phyloP scores from a whole-genome alignment of 495 filamentous ascomycete species.

The Cercophora samala region DNA sequence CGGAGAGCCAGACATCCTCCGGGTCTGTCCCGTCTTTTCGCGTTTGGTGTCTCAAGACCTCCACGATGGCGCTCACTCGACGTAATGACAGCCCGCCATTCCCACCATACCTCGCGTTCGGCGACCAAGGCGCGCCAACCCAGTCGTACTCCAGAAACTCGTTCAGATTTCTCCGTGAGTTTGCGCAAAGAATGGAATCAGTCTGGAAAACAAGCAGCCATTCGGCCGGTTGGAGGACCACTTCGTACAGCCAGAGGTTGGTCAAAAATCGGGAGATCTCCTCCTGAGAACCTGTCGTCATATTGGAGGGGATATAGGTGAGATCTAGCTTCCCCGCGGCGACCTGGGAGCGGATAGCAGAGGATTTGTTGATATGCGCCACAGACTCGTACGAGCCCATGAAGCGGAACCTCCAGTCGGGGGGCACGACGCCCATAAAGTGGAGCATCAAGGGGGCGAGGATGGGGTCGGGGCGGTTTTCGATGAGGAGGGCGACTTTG shows the following conservation, averaged over 20 bases:
- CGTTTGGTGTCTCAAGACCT: slow-evolving; percentile 42
- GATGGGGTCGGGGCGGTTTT: slow-evolving; percentile 43
- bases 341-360: slow-evolving; percentile 40
- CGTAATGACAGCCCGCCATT: slow-evolving; percentile 50
- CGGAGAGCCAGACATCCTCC: slow-evolving; percentile 51
- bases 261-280: slow-evolving; percentile 47
- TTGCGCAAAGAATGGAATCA: slow-evolving; percentile 51
- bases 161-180: slow-evolving; percentile 43
- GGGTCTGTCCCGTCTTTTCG: slow-evolving; percentile 37
- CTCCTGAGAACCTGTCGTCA: slow-evolving; percentile 44
- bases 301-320: slow-evolving; percentile 43
- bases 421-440: slow-evolving; percentile 50
- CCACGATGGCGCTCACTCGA: slow-evolving; percentile 46
- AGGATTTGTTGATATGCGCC: slow-evolving; percentile 34
- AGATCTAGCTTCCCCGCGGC: slow-evolving; percentile 46
- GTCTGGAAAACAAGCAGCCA: slow-evolving; percentile 50
- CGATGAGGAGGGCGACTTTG: slow-evolving; percentile 51
- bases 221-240: slow-evolving; percentile 42
- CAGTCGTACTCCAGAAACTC: slow-evolving; percentile 51
- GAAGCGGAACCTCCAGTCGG: slow-evolving; percentile 54
- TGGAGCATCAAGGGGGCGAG: slow-evolving; percentile 49
- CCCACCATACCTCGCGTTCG: slow-evolving; percentile 41
- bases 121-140: slow-evolving; percentile 52
- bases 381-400: slow-evolving; percentile 45
- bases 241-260: slow-evolving; percentile 44